Percentiles rank a stretch among this genome's conserved stretches.
These are phyloP conservation scores for Trichoderma hamatum DNA, from an alignment of 2,329 filamentous ascomycete species.

Conservation along the genomic window DNA sequence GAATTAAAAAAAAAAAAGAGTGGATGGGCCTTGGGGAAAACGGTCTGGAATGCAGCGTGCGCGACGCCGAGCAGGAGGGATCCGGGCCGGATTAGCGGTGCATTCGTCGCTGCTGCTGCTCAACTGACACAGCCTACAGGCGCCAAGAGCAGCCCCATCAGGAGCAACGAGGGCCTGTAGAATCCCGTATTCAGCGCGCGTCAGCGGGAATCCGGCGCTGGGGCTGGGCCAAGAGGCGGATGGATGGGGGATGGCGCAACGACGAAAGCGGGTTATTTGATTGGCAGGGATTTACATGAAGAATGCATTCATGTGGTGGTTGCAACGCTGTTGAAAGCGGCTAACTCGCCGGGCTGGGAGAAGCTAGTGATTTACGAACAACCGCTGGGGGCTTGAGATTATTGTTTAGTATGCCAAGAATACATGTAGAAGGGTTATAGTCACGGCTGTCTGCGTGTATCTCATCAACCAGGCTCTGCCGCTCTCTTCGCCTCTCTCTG, in stretches of 20 bases:
- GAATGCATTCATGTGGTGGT: neutral
- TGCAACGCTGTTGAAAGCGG: neutral
- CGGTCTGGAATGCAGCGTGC: neutral
- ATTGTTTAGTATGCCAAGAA: neutral
- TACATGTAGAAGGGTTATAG: too few species aligned
- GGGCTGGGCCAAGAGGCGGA: neutral
- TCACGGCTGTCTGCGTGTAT: too few species aligned
- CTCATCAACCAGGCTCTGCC: too few species aligned
- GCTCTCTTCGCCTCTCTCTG: too few species aligned
- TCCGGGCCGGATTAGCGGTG: slow-evolving; percentile 2
- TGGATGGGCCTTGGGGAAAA: neutral
- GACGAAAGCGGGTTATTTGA: slow-evolving; percentile 1
- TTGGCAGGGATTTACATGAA: neutral
- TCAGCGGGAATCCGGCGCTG: slow-evolving; percentile 21
- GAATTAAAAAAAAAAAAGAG: slow-evolving; percentile 3
- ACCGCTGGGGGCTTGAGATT: neutral
- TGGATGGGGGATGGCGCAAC: slow-evolving; percentile 1
- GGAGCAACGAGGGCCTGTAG: slow-evolving; percentile 23
- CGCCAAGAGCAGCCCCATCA: slow-evolving; percentile 19
- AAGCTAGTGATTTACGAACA: neutral
- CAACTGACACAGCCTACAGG: slow-evolving; percentile 19
- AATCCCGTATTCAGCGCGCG: slow-evolving; percentile 24
- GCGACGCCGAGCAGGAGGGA: neutral
- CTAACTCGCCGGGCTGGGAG: neutral
- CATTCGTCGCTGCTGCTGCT: slow-evolving; percentile 5